phyloP scores from a whole-genome alignment of 768 basidiomycete genomes.

The Albatrellus ellisii region DNA sequence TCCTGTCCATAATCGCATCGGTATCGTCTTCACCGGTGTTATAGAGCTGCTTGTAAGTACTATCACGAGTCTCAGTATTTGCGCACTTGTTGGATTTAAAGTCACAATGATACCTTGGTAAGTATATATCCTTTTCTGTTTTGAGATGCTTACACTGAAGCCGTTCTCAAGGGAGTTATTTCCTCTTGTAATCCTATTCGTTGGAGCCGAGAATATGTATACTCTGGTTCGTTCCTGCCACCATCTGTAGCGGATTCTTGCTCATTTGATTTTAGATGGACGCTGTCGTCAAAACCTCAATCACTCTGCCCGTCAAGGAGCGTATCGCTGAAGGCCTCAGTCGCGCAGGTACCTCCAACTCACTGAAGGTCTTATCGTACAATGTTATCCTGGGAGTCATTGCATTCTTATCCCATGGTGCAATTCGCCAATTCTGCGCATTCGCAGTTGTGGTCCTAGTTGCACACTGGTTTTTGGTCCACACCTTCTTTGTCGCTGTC shows the following conservation, averaged over 20 bases:
- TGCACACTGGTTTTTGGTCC: constrained; percentile 94
- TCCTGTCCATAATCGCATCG: constrained; percentile 81
- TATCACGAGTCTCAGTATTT: constrained; percentile 86
- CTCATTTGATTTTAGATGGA: constrained; percentile 44
- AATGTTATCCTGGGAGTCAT: constrained; percentile 68
- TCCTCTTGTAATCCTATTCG: constrained; percentile 89
- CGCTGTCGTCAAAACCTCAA: constrained; percentile 71
- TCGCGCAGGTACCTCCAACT: constrained; percentile 81
- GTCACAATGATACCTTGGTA: constrained; percentile 87
- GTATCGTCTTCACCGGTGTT: constrained; percentile 85
- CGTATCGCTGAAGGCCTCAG: constrained; percentile 87
- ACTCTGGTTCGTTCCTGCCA: constrained; percentile 69
- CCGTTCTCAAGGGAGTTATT: constrained; percentile 54
- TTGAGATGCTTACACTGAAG: not conserved
- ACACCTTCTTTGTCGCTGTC: constrained; percentile 92
- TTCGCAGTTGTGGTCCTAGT: constrained; percentile 92
- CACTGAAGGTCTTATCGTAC: constrained; percentile 83
- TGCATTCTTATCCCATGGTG: constrained; percentile 60
- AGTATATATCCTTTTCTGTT: constrained; percentile 15
- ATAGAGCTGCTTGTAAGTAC: constrained; percentile 89
- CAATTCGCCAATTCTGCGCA: constrained; percentile 84
- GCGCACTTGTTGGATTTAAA: constrained; percentile 79
- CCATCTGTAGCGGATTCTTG: too few relatives aligned
- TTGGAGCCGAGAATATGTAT: constrained; percentile 97
- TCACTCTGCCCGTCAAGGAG: constrained; percentile 82